Evolutionary conservation across 164 flowering plant genomes (phyloP), one percentile per base, ranked within the genome.

Genomic region (Hamamelis virginiana): DNA sequence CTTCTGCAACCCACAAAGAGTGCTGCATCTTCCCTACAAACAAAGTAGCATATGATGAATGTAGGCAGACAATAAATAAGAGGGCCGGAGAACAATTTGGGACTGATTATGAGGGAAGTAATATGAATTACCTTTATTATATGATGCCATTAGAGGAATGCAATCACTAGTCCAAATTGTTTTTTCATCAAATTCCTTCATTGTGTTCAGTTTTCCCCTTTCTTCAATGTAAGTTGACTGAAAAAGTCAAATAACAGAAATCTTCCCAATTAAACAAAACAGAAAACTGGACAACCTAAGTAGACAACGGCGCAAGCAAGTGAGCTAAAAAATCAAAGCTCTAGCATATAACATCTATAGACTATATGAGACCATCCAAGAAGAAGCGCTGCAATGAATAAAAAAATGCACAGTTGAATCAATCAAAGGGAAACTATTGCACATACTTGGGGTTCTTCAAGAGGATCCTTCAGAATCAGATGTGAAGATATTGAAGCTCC

Each of bases 131-230:
- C 99, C 98, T 90, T 83, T 89, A 75, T 86, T 85, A 70, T 85
- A 92, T 22, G 99, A 86, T 65, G 91, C 96, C 88, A 92, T 84
- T 13, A 95, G 80, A 59, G 97, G 99, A 74, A 95, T 71, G 62
- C 64, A 72, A 70, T 89, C 89, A 80, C 93, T 85, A 1, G 97
- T 92, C 99, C 99, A 95, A 68, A 92, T 92, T 48, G 92, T 92
- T 75, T 80, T 86, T 78, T 95, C 99, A 74, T 90, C 97, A 76
- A 85, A 89, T 69, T 92, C 93, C 75, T 82, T 89, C 94, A 92
- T 87, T 45, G 81, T 59, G 78, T 76, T 80, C 47, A 85, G 25
- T 53, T 84, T 83, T 59, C 95, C 97, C 72, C 94, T 90, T 78
- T 90, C 99, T 78, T 92, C 92, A 64, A 89, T 67, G 75, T 75